A percentile compares a stretch with the other conserved stretches of the same genome.
These are phyloP conservation scores for Fusarium sp. DNA, from an alignment of 2,329 filamentous ascomycete species.

Conservation along the genomic window DNA sequence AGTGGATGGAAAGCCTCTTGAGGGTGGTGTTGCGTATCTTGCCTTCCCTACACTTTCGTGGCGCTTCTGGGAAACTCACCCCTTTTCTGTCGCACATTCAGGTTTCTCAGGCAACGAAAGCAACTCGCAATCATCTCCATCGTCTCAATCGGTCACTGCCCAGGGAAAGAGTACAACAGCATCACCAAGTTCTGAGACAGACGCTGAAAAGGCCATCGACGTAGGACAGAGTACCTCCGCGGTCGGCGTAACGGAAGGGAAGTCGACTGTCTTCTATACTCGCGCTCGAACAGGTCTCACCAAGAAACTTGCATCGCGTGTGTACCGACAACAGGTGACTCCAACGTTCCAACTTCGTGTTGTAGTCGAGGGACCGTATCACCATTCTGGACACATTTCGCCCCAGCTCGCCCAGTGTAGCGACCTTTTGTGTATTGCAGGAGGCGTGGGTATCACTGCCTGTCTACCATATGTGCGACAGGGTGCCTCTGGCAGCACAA, in stretches of 20 bases:
- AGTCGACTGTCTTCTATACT: conserved; percentile 24
- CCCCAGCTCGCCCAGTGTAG: conserved; percentile 46
- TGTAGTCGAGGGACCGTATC: conserved; percentile 49
- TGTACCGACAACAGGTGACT: conserved; percentile 2
- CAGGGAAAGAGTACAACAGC: not conserved
- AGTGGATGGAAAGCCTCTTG: conserved; percentile 43
- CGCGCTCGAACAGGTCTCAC: conserved; percentile 49
- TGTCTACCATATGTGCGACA: conserved; percentile 49
- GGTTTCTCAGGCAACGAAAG: not conserved
- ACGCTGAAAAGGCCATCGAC: not conserved
- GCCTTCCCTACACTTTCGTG: conserved; percentile 55
- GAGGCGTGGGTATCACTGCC: conserved; percentile 54
- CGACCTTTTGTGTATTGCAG: conserved; percentile 51
- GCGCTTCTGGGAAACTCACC: conserved; percentile 57
- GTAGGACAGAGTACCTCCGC: not conserved
- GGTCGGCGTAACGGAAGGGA: not conserved
- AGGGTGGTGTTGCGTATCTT: conserved; percentile 55
- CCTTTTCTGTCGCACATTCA: conserved; percentile 52
- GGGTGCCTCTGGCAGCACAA: conserved; percentile 22
- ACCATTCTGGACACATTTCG: conserved; percentile 43
- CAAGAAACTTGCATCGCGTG: conserved; percentile 29
- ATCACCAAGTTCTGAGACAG: conserved; percentile 26
- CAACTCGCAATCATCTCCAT: not conserved
- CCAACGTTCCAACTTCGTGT: conserved; percentile 40
- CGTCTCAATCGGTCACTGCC: not conserved